These are phyloP conservation scores for Recurvomyces mirabilis DNA, from an alignment of 495 filamentous ascomycete genomes.

Conservation along the genomic window DNA sequence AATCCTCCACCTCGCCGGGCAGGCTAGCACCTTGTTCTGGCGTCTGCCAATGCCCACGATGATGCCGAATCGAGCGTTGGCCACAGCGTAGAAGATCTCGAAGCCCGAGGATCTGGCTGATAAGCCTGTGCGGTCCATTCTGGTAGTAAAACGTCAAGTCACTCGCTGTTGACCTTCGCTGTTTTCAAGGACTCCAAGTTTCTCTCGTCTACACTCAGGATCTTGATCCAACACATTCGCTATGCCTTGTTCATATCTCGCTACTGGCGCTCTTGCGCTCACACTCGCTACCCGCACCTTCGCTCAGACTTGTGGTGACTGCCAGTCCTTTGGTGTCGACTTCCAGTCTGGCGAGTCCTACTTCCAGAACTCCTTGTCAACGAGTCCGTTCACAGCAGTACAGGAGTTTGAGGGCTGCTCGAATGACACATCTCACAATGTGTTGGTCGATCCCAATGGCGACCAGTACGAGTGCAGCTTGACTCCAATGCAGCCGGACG, in stretches of 20 bases:
- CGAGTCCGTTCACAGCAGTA: conserved; percentile 24
- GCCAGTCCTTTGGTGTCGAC: conserved; percentile 28
- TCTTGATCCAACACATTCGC: too few species aligned
- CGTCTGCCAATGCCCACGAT: too few species aligned
- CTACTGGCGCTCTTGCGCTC: not conserved
- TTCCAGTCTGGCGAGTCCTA: conserved; percentile 28
- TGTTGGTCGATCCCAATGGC: conserved; percentile 29
- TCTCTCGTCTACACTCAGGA: too few species aligned
- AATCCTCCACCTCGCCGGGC: too few species aligned
- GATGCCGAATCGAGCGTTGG: too few species aligned
- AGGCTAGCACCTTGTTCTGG: too few species aligned
- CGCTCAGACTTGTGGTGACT: conserved; percentile 4
- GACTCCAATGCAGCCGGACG: conserved; percentile 25
- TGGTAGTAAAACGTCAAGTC: too few species aligned
- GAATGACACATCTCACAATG: conserved; percentile 25
- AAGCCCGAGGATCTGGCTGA: too few species aligned
- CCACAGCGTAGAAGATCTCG: too few species aligned
- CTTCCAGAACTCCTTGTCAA: conserved; percentile 28
- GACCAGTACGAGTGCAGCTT: conserved; percentile 26
- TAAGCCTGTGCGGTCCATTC: too few species aligned
- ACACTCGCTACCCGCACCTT: not conserved
- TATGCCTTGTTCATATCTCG: not conserved
- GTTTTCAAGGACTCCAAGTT: too few species aligned
- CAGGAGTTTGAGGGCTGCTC: conserved; percentile 28
- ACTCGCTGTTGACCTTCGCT: too few species aligned